These are phyloP conservation scores for Cinchona pubescens DNA, from an alignment of 257 asterid genomes.

Conservation along the genomic window DNA sequence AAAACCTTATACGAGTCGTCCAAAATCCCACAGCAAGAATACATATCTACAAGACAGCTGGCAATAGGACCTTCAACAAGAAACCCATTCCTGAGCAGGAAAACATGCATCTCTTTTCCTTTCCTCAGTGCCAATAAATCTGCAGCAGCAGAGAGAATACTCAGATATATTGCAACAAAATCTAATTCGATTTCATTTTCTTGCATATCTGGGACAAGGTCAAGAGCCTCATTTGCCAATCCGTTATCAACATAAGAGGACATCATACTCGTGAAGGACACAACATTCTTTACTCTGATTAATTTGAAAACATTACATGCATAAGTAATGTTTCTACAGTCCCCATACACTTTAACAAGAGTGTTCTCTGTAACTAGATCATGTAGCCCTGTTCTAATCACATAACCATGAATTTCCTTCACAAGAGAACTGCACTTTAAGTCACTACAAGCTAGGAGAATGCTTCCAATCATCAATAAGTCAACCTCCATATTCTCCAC, in stretches of 20 bases:
- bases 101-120: conserved; percentile 80
- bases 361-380: conserved; percentile 53
- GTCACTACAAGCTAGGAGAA: conserved; percentile 64
- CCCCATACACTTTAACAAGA: conserved; percentile 61
- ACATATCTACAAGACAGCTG: conserved; percentile 72
- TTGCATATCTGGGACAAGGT: conserved; percentile 50
- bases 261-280: conserved; percentile 81
- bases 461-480: conserved; percentile 58
- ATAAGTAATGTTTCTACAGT: conserved; percentile 50
- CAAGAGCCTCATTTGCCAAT: conserved; percentile 61
- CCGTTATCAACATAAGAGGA: conserved; percentile 62
- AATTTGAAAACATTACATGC: conserved; percentile 40
- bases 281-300: conserved; percentile 46
- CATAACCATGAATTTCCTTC: conserved; percentile 62
- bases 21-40: conserved; percentile 71
- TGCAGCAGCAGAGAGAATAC: conserved; percentile 61
- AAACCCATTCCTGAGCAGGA: conserved; percentile 49
- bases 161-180: conserved; percentile 44
- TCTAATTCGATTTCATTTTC: conserved; percentile 58
- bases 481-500: conserved; percentile 44
- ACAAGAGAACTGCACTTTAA: conserved; percentile 44
- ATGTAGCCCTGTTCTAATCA: conserved; percentile 42
- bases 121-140: conserved; percentile 56
- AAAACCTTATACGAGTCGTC: conserved; percentile 54
- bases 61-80: conserved; percentile 47